A percentile compares a stretch with the other conserved stretches of the same genome.
Conservation (phyloP, 805 yeast genomes). For the Ascoidea rubescens region DNA sequence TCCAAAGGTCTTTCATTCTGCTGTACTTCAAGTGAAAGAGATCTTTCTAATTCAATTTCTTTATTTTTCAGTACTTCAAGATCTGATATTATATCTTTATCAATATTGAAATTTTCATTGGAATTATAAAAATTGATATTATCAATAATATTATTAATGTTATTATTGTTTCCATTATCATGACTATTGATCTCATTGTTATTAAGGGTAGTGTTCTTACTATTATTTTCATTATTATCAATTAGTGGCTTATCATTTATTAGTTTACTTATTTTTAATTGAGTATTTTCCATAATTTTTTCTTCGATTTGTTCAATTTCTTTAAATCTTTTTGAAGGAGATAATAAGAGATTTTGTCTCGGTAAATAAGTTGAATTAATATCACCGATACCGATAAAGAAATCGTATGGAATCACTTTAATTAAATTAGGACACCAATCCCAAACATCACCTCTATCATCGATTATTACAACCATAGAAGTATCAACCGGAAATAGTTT, state of each 20-base stretch:
- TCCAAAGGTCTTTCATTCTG: slow-evolving; percentile 78
- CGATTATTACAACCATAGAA: slow-evolving; percentile 90
- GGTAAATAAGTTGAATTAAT: slow-evolving; percentile 89
- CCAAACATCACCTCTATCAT: slow-evolving; percentile 98
- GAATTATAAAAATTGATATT: no score
- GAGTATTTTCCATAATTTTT: slow-evolving; percentile 7
- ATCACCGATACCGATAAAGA: slow-evolving; percentile 95
- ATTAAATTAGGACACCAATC: slow-evolving; percentile 87
- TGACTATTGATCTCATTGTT: not conserved
- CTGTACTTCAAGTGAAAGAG: slow-evolving; percentile 63
- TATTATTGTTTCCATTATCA: not conserved
- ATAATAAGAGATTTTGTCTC: slow-evolving; percentile 43
- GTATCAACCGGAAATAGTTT: slow-evolving; percentile 92
- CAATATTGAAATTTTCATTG: not conserved
- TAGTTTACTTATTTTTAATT: no score
- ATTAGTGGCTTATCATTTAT: not conserved
- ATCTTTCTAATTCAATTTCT: slow-evolving; percentile 45
- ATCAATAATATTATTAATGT: not conserved
- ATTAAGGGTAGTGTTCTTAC: not conserved
- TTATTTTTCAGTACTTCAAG: slow-evolving; percentile 21
- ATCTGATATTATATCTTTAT: slow-evolving; percentile 4
- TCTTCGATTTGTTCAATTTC: slow-evolving; percentile 45
- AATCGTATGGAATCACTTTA: slow-evolving; percentile 90
- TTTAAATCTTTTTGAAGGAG: slow-evolving; percentile 50
- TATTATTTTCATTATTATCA: not conserved